Evolutionary conservation across 2,329 filamentous ascomycete species (phyloP).

Genomic region (Fusarium sp.): DNA sequence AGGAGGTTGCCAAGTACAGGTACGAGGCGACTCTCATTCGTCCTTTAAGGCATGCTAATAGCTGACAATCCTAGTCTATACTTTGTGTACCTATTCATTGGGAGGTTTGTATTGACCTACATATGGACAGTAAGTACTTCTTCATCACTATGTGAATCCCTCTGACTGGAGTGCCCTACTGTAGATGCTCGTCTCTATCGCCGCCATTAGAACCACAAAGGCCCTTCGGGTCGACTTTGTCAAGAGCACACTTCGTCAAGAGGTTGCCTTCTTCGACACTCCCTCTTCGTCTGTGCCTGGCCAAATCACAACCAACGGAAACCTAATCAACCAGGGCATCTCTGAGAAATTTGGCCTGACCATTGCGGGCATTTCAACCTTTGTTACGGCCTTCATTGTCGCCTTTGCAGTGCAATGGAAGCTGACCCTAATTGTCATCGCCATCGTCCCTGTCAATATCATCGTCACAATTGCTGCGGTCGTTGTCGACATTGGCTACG

Average conservation of each 20-base stretch:
- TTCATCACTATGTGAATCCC: not conserved
- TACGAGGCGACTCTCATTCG: constrained; percentile 22
- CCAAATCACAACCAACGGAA: constrained; percentile 62
- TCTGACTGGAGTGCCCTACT: not conserved
- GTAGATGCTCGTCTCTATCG: constrained; percentile 53
- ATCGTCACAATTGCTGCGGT: constrained; percentile 54
- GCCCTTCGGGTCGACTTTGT: constrained; percentile 54
- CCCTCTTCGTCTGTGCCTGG: constrained; percentile 57
- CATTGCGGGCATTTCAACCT: constrained; percentile 55
- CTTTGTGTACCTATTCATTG: constrained; percentile 70
- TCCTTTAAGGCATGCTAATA: not conserved
- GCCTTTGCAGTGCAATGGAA: constrained; percentile 57
- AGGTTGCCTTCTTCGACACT: constrained; percentile 67
- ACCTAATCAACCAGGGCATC: constrained; percentile 59
- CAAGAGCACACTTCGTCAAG: constrained; percentile 58
- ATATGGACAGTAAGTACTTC: constrained; percentile 61
- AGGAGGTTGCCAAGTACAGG: constrained; percentile 60
- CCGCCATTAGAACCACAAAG: constrained; percentile 53
- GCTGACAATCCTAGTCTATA: constrained; percentile 56
- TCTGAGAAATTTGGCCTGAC: constrained; percentile 59
- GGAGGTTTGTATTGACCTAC: constrained; percentile 65
- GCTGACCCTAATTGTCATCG: constrained; percentile 57
- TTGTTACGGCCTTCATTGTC: constrained; percentile 55
- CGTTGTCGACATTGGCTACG: constrained; percentile 55
- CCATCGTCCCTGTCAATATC: constrained; percentile 59